These are phyloP conservation scores for Aspergillus nomiae DNA, from an alignment of 2,329 filamentous ascomycete genomes.

Conservation along the genomic window DNA sequence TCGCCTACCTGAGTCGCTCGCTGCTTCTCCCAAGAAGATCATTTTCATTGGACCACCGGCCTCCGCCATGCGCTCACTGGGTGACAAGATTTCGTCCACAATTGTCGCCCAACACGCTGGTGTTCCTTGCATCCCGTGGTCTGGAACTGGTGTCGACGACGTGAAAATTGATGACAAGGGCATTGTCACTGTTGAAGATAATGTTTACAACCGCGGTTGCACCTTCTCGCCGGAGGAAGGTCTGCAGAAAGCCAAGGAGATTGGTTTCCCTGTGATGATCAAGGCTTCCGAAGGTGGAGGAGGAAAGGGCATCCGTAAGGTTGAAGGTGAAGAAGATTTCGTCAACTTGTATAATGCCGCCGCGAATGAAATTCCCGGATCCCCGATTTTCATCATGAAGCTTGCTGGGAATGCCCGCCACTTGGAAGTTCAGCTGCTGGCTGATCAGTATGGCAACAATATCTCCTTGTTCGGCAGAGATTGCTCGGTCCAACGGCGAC, in stretches of 20 bases:
- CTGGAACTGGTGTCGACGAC: constrained; percentile 83
- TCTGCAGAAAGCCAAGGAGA: constrained; percentile 79
- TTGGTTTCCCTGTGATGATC: constrained; percentile 99
- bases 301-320: constrained; percentile 98
- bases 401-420: constrained; percentile 93
- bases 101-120: constrained; percentile 97
- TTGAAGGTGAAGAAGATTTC: constrained; percentile 81
- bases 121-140: constrained; percentile 99
- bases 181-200: constrained; percentile 88
- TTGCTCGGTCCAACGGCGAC: constrained; percentile 95
- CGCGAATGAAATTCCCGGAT: constrained; percentile 95
- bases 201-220: constrained; percentile 87
- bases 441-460: constrained; percentile 99
- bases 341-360: constrained; percentile 89
- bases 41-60: constrained; percentile 98
- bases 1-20: constrained; percentile 91
- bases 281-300: constrained; percentile 99
- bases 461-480: constrained; percentile 98
- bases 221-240: constrained; percentile 89
- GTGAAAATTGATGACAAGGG: constrained; percentile 78
- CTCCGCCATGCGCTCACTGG: constrained; percentile 96
- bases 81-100: constrained; percentile 99
- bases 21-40: constrained; percentile 96
- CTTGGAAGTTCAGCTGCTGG: constrained; percentile 94
- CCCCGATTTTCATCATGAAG: constrained; percentile 99